These are phyloP conservation scores for Apiospora sp. DNA, from an alignment of 2,329 filamentous ascomycete species.

Conservation along the genomic window DNA sequence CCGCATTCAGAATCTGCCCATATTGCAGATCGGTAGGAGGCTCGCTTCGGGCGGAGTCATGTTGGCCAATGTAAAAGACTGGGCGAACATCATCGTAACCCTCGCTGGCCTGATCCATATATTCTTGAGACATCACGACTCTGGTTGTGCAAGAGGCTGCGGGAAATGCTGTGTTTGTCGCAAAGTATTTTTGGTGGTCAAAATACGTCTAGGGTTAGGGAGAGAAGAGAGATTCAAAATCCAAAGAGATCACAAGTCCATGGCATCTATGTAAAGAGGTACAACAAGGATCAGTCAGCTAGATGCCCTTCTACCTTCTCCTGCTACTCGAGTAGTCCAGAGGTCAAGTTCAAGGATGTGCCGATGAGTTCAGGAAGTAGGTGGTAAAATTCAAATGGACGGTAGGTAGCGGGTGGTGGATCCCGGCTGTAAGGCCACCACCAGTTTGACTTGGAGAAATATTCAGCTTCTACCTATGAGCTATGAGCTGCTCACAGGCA, in stretches of 20 bases:
- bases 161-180: background rate
- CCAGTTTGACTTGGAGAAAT: slow-evolving; percentile 12
- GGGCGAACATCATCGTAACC: slow-evolving; percentile 54
- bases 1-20: slow-evolving; percentile 71
- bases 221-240: background rate
- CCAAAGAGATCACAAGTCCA: background rate
- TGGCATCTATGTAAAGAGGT: background rate
- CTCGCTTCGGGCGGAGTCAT: slow-evolving; percentile 69
- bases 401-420: slow-evolving; percentile 8
- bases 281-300: background rate
- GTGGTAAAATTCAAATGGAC: background rate
- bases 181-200: slow-evolving; percentile 15
- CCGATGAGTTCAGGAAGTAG: background rate
- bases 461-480: background rate
- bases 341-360: background rate
- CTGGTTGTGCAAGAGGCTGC: background rate
- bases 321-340: background rate
- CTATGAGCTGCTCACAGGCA: background rate
- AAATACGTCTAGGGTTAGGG: slow-evolving; percentile 7
- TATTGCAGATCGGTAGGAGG: slow-evolving; percentile 71
- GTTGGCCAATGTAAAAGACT: slow-evolving; percentile 76
- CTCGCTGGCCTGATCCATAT: slow-evolving; percentile 7
- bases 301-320: background rate
- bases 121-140: slow-evolving; percentile 13
- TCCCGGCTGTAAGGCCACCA: slow-evolving; percentile 1